Percentiles rank a stretch among this genome's conserved stretches.
Conservation (phyloP, 306 rosid genomes). For the Vigna trinervia region DNA sequence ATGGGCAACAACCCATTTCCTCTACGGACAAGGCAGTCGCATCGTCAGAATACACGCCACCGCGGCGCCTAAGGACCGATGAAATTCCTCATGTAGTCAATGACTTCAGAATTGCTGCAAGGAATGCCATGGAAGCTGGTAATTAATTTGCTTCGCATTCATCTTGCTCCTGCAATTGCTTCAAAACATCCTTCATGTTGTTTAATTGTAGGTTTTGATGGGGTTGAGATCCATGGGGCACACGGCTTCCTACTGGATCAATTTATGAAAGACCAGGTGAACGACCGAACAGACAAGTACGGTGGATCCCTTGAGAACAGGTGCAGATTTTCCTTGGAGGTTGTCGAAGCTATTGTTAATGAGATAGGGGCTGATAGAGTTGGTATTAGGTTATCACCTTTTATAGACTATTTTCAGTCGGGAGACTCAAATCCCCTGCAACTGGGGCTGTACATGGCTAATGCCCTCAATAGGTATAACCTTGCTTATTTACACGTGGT, state of each 20-base stretch:
- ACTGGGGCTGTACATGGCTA: constrained; percentile 56
- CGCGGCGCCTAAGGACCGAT: constrained; percentile 57
- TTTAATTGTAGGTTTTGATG: constrained; percentile 69
- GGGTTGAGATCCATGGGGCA: constrained; percentile 79
- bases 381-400: constrained; percentile 75
- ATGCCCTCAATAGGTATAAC: constrained; percentile 56
- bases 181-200: not conserved
- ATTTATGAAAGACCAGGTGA: constrained; percentile 68
- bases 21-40: constrained; percentile 62
- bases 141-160: not conserved
- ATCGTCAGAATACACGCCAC: constrained; percentile 57
- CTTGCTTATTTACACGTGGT: constrained; percentile 69
- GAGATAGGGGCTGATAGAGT: constrained; percentile 73
- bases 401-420: constrained; percentile 49
- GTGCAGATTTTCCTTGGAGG: constrained; percentile 60
- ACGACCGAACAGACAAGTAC: constrained; percentile 68
- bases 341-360: constrained; percentile 58
- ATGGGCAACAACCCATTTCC: constrained; percentile 66
- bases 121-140: constrained; percentile 71
- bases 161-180: not conserved
- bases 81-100: constrained; percentile 62
- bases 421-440: constrained; percentile 63
- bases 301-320: constrained; percentile 81
- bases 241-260: constrained; percentile 74
- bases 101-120: constrained; percentile 57